Base-by-base conservation (phyloP, 139 green algal species). In the Chlamydomonas sphaeroides region DNA sequence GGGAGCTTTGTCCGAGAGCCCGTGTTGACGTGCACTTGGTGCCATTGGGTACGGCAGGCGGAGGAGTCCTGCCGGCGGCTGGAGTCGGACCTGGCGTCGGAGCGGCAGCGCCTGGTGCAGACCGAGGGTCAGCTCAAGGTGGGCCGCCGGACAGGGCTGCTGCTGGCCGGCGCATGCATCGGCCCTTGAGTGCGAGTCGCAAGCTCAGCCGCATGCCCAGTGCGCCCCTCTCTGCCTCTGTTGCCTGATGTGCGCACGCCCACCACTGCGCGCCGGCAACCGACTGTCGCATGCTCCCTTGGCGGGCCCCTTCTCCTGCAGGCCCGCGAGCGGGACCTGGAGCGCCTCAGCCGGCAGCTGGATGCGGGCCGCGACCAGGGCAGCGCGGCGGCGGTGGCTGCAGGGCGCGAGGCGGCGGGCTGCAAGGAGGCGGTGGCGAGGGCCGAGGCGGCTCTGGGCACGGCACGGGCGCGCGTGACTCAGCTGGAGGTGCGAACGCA, bases 41-140 rank as follows among this genome's bases (percentile, higher is more conserved):
- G n/a, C n/a, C n/a, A n/a, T n/a, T n/a, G n/a, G 5, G 7, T 11
- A 49, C n/a, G n/a, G 59, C 38, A 73, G 75, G 25, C 65, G 0
- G 85, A 89, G 79, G 85, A 86, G 57, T 69, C 75, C 3, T 3
- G 70, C n/a, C 68, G 80, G 1, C 48, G 66, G 85, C 61, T 85
- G 75, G 80, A 83, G 10, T 8, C 6, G 0, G 85, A 87, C 1
- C 72, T 86, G 33, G 41, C 42, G 5, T 66, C 79, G 28, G 45
- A 57, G 59, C 72, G 72, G 33, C 72, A 84, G n/a, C 73, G 79
- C 1, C 51, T 62, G 18, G 77, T 49, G 35, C 35, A 59, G 65
- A 39, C 76, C 49, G 77, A 84, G 26, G 75, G 75, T 30, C 75
- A 82, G 42, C 20, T 82, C 62, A 72, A 72, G 75, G 75, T 72